Base-by-base conservation (phyloP, 1,284 basidiomycete genomes). In the Trametes pubescens region DNA sequence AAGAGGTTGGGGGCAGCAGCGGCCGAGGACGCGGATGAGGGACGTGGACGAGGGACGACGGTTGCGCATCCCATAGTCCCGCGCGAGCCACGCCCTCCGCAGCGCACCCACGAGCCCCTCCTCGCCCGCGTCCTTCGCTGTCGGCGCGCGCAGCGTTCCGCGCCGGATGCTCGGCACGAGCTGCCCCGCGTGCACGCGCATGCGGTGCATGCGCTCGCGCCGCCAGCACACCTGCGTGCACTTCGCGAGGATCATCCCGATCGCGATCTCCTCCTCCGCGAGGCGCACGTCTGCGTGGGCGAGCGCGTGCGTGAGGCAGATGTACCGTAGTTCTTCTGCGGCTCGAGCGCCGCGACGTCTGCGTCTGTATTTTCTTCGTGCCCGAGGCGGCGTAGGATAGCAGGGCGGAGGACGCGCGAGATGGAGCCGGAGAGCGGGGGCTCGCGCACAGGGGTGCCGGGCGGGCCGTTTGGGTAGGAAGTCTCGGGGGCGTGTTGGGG, bases 201-300 rank as follows among this genome's bases (percentile, higher is more conserved):
- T 89, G 34, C 86, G 81, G 59, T 86, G 81, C 61, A 84, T 84
- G 53, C 89, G 80, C 66, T 87, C 84, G 59, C 76, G 81, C 65
- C 89, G 79, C 81, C 84, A 88, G 37, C 87, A 78, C 60, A 78
- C 82, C 67, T 91, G 85, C 3, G 83, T 71, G 58, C 75, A 78
- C 54, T 86, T 86, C 0, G 87, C 88, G 43, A 91, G 76, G 65
- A 94, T 93, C 2, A 87, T 87, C 16, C 91, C 90, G 14, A 88
- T 76, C 2, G 91, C 86, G 34, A 92, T 81, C 71, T 94, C 92
- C 62, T 89, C 88, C 72, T 93, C 92, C 4, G 82, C 75, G 46
- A 94, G 79, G 22, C 80, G 78, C 29, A 81, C 80, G 21, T 84
- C 86, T 10, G 85, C 80, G 22, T 79, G 78, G 9, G 88, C 84